Percentiles rank a stretch among this genome's conserved stretches.
These are phyloP conservation scores for Austroboletus novae-zelandiae DNA, from an alignment of 1,284 basidiomycete genomes.

Conservation along the genomic window DNA sequence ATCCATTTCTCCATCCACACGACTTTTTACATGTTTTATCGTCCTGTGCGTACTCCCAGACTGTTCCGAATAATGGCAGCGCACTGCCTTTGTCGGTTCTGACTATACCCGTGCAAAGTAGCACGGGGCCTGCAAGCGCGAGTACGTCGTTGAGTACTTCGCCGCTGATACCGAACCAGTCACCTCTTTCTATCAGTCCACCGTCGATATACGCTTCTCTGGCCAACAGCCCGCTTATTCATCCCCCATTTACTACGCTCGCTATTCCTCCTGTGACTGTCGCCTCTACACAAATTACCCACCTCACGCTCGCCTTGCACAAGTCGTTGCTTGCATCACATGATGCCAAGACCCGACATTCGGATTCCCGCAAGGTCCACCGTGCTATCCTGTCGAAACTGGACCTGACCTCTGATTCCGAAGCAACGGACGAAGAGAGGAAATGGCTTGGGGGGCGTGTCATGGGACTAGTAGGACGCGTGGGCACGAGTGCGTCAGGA, in stretches of 20 bases:
- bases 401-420: constrained; percentile 38
- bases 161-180: constrained; percentile 10
- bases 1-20: constrained; percentile 70
- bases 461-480: constrained; percentile 40
- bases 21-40: constrained; percentile 47
- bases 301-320: constrained; percentile 50
- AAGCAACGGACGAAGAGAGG: constrained; percentile 28
- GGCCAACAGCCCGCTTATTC: constrained; percentile 8
- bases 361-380: constrained; percentile 60
- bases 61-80: constrained; percentile 8
- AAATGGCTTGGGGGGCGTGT: constrained; percentile 28
- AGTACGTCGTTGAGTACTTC: constrained; percentile 12
- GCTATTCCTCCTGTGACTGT: neutral
- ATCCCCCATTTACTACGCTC: neutral
- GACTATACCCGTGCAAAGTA: constrained; percentile 9
- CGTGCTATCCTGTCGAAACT: constrained; percentile 54
- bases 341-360: constrained; percentile 48
- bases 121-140: constrained; percentile 9
- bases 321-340: constrained; percentile 50
- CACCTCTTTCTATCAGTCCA: constrained; percentile 3
- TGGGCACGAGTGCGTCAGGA: constrained; percentile 24
- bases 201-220: constrained; percentile 8
- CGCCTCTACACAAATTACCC: constrained; percentile 7
- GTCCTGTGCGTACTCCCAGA: constrained; percentile 28
- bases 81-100: constrained; percentile 6